A percentile compares a stretch with the other conserved stretches of the same genome.
Evolutionary conservation across 306 rosid species (phyloP).

Genomic region (Castanospermum australe): DNA sequence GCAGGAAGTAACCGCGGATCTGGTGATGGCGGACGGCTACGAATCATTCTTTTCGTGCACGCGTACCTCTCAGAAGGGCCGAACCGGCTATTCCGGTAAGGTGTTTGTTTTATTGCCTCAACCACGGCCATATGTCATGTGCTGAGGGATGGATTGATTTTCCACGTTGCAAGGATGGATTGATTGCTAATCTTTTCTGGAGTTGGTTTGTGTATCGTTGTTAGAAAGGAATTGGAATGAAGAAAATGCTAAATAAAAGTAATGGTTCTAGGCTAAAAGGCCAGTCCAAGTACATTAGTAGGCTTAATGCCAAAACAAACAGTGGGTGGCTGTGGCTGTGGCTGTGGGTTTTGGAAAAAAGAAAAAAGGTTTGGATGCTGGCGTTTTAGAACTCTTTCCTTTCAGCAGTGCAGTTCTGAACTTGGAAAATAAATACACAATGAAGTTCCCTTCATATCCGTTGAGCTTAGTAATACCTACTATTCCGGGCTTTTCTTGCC

Average conservation of each 20-base stretch:
- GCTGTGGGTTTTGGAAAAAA: too few relatives aligned
- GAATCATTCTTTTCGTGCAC: slow-evolving; percentile 91
- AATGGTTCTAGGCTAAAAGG: not conserved
- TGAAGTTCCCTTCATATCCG: not conserved
- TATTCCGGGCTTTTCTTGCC: not conserved
- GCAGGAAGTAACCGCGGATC: slow-evolving; percentile 76
- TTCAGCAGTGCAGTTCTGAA: not conserved
- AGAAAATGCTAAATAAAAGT: not conserved
- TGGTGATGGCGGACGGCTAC: slow-evolving; percentile 76
- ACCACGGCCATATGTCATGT: not conserved
- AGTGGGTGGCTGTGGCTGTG: too few relatives aligned
- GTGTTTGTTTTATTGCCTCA: slow-evolving; percentile 31
- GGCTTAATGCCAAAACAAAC: too few relatives aligned
- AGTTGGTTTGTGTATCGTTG: not conserved
- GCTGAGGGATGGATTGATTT: not conserved
- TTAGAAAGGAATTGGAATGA: not conserved
- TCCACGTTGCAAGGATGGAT: not conserved
- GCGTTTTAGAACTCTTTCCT: too few relatives aligned
- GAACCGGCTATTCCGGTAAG: slow-evolving; percentile 84
- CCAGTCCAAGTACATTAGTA: too few relatives aligned
- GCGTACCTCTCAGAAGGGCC: slow-evolving; percentile 66
- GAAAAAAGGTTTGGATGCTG: too few relatives aligned
- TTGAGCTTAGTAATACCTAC: not conserved
- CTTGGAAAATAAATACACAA: not conserved
- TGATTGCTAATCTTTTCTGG: not conserved